Conservation (phyloP, 2,329 filamentous ascomycete species). For the Clonostachys rhizophaga region DNA sequence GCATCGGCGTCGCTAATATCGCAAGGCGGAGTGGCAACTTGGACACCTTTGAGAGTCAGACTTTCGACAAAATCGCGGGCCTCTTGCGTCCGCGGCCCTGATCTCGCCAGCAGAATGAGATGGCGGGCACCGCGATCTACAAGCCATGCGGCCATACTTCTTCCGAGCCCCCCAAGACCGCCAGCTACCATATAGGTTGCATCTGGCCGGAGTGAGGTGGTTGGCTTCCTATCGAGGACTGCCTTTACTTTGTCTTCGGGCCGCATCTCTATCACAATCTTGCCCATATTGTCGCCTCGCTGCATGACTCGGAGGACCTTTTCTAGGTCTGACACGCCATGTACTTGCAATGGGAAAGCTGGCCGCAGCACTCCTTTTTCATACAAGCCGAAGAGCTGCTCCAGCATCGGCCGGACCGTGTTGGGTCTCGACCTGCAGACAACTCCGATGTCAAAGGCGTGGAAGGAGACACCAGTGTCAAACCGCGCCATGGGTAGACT, state of each 20-base stretch:
- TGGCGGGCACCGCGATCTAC: slow-evolving; percentile 12
- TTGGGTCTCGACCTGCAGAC: not conserved
- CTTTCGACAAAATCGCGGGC: slow-evolving; percentile 9
- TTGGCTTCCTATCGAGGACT: too few relatives aligned
- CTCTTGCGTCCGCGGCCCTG: slow-evolving; percentile 8
- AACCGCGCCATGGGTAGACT: slow-evolving; percentile 18
- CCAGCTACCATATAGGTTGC: slow-evolving; percentile 11
- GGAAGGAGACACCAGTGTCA: slow-evolving; percentile 2
- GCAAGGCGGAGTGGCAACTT: not conserved
- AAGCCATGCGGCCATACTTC: slow-evolving; percentile 7
- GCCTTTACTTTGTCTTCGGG: slow-evolving; percentile 3
- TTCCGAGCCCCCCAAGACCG: slow-evolving; percentile 10
- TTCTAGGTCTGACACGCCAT: slow-evolving; percentile 7
- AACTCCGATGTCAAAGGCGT: slow-evolving; percentile 4
- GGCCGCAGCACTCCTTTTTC: slow-evolving; percentile 1
- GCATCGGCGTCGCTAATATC: not conserved
- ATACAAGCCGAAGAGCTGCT: slow-evolving; percentile 1
- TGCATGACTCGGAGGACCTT: slow-evolving; percentile 10
- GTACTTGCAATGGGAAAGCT: slow-evolving; percentile 3
- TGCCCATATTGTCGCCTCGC: slow-evolving; percentile 8
- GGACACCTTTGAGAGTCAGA: not conserved
- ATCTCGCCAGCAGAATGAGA: slow-evolving; percentile 17
- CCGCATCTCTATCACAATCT: slow-evolving; percentile 12
- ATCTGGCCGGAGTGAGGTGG: not conserved
- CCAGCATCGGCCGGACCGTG: slow-evolving; percentile 1